phyloP scores from a whole-genome alignment of 2,329 filamentous ascomycete species.

The Aspergillus fumigatiaffinis region DNA sequence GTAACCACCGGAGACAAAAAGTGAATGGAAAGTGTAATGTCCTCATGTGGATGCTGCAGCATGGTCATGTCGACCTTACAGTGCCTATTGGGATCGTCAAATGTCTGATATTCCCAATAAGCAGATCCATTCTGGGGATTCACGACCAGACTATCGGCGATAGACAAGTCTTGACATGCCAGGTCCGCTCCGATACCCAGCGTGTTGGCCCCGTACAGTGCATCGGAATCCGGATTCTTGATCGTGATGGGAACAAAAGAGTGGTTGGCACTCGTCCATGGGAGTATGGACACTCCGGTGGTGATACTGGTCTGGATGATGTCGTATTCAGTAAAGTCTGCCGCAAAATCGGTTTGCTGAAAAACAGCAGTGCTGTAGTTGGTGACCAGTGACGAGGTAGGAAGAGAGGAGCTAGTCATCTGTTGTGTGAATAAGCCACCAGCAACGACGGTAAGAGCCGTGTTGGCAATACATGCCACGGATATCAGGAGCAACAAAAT shows the following conservation, averaged over 20 bases:
- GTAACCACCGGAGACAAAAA: conserved; percentile 25
- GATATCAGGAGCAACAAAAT: conserved; percentile 26
- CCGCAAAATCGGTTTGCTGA: conserved; percentile 27
- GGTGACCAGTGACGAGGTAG: conserved; percentile 19
- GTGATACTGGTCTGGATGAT: conserved; percentile 34
- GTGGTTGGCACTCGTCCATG: conserved; percentile 30
- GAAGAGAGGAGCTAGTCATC: conserved; percentile 22
- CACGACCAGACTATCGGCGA: conserved; percentile 12
- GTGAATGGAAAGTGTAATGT: conserved; percentile 30
- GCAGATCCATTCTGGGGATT: conserved; percentile 10
- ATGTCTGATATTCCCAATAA: conserved; percentile 26
- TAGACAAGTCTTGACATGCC: conserved; percentile 20
- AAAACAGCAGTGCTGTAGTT: conserved; percentile 31
- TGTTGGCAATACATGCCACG: conserved; percentile 28
- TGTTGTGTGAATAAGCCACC: conserved; percentile 34
- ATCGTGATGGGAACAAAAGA: conserved; percentile 29
- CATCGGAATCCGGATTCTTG: conserved; percentile 17
- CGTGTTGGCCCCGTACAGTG: conserved; percentile 24
- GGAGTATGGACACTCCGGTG: conserved; percentile 27
- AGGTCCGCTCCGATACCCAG: conserved; percentile 26
- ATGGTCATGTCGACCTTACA: conserved; percentile 28
- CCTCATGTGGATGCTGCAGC: conserved; percentile 17
- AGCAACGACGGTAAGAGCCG: conserved; percentile 26
- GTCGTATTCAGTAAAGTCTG: conserved; percentile 33
- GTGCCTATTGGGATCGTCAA: conserved; percentile 18